Conservation (phyloP, 345 rosid genomes). For the Lepidium aucheri region DNA sequence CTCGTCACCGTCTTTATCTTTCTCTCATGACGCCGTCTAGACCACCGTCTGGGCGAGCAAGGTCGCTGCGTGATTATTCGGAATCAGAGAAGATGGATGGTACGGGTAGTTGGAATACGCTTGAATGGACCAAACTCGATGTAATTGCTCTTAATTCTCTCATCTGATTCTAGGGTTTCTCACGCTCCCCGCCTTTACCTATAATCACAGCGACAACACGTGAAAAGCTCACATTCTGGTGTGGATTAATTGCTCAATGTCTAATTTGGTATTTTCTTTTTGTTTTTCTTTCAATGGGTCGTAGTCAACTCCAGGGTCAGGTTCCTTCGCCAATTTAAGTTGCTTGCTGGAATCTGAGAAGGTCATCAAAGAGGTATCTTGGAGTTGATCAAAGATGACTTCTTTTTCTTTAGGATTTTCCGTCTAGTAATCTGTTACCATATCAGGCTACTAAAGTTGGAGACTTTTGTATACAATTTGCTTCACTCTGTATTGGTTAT, state of each 20-base stretch:
- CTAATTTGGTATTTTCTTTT: background rate
- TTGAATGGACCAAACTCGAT: slow-evolving; percentile 82
- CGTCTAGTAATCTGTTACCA: background rate
- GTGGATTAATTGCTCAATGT: background rate
- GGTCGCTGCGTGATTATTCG: slow-evolving; percentile 39
- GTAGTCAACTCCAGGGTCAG: slow-evolving; percentile 47
- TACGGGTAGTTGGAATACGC: slow-evolving; percentile 70
- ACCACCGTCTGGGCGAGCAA: slow-evolving; percentile 33
- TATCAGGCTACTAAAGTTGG: too few species aligned
- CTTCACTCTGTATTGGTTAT: background rate
- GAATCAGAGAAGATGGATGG: slow-evolving; percentile 56
- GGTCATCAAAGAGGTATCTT: slow-evolving; percentile 52
- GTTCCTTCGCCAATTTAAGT: slow-evolving; percentile 42
- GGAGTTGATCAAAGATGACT: background rate
- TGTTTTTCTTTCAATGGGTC: slow-evolving; percentile 6
- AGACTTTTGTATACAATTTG: background rate
- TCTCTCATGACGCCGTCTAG: slow-evolving; percentile 35
- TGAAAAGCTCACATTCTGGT: background rate
- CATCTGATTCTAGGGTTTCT: slow-evolving; percentile 24
- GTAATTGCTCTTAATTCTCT: slow-evolving; percentile 27
- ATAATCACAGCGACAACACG: background rate
- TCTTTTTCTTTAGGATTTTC: background rate
- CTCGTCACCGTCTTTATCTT: slow-evolving; percentile 4
- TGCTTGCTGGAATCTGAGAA: slow-evolving; percentile 77
- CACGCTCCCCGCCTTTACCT: background rate